Evolutionary conservation across 768 basidiomycete genomes (phyloP), one percentile per base, ranked within the genome.

Genomic region (Astraeus odoratus): DNA sequence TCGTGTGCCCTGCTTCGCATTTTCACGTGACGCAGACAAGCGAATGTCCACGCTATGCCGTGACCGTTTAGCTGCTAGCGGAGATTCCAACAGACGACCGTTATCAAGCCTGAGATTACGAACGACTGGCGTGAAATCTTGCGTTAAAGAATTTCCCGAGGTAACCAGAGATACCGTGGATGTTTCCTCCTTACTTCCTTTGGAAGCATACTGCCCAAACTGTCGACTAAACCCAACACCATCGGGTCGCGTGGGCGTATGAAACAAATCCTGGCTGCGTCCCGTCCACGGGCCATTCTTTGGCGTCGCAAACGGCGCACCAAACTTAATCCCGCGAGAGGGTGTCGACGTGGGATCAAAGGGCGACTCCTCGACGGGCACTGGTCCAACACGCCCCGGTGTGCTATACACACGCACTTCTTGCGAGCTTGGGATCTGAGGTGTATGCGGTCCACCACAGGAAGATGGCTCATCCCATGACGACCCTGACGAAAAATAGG

Each of bases 281-380:
- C 66, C 59, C 47, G 51, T 47, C 76, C 77, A 80, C 27, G 67
- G 51, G 25, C 60, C 70, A 38, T 71, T 71, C 59, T 81, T 85
- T n/a, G 82, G 83, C 16, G 81, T 84, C 31, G 73, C 65, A 54
- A 82, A 82, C 2, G 79, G 65, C 13, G 63, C 57, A 34, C 70
- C 71, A 53, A 85, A 79, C 55, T 69, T 78, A 53, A 86, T 79
- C 4, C 86, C 84, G 35, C 86, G 70, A n/a, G 86, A 88, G 3
- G 86, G 86, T 8, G 86, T 88, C 16, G 84, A 83, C 20, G 80
- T 79, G 5, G 86, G 85, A 59, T 90, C 86, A 55, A 87, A 90
- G 1, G 80, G 76, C 5, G 72, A 67, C 33, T 78, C 78, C 15
- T 81, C 78, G 18, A 63, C 61, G 4, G 46, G 27, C 39, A 51